Evolutionary conservation across 192 early-diverging fungal species (phyloP).

Genomic region (Bifiguratus adelaidae): DNA sequence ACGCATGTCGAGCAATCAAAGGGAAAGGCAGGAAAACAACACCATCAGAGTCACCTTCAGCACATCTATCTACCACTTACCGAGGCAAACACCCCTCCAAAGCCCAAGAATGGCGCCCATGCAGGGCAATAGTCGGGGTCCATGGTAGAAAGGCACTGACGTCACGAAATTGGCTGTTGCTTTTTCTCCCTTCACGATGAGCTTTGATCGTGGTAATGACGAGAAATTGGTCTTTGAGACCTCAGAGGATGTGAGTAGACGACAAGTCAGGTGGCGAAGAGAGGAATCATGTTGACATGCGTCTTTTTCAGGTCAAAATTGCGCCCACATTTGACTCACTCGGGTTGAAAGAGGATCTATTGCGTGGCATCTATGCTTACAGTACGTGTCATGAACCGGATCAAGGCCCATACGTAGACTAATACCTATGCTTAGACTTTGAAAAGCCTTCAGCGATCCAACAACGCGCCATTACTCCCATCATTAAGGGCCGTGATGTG

Average conservation of each 20-base stretch:
- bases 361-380: slow-evolving; percentile 97
- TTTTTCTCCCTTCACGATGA: no score
- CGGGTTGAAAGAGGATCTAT: slow-evolving; percentile 92
- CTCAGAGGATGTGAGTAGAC: slow-evolving; percentile 70
- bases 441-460: slow-evolving; percentile 98
- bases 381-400: slow-evolving; percentile 26
- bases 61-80: background rate
- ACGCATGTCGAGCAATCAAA: background rate
- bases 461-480: slow-evolving; percentile 91
- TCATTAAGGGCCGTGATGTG: slow-evolving; percentile 82
- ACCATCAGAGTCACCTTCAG: background rate
- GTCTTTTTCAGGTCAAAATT: slow-evolving; percentile 12
- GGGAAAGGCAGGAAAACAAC: background rate
- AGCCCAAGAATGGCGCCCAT: background rate
- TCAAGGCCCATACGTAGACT: background rate
- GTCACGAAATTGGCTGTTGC: no score
- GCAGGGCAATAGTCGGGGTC: background rate
- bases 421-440: slow-evolving; percentile 50
- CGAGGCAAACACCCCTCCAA: background rate
- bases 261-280: background rate
- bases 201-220: slow-evolving; percentile 29
- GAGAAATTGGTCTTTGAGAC: slow-evolving; percentile 68
- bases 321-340: slow-evolving; percentile 90
- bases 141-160: no score
- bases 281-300: background rate